phyloP scores from a whole-genome alignment of 2,329 filamentous ascomycete species.

The Sclerotinia nivalis region DNA sequence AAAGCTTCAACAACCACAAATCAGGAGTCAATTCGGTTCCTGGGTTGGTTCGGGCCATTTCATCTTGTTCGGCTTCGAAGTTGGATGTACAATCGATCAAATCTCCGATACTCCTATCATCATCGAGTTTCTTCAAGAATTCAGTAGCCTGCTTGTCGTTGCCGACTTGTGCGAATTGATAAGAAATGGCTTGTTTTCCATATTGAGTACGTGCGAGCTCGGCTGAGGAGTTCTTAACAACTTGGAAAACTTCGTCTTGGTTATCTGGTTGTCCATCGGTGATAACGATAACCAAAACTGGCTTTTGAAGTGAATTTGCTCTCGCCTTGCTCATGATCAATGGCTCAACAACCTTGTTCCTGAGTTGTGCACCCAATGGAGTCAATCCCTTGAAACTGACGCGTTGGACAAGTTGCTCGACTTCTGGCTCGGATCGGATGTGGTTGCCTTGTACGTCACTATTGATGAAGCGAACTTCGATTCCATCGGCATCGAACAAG shows the following conservation, averaged over 20 bases:
- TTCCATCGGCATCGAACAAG: constrained; percentile 69
- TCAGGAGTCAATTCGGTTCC: constrained; percentile 15
- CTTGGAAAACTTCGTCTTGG: constrained; percentile 20
- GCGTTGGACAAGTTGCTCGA: constrained; percentile 56
- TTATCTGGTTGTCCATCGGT: constrained; percentile 24
- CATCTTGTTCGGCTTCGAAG: constrained; percentile 21
- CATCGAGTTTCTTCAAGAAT: constrained; percentile 22
- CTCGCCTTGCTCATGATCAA: constrained; percentile 49
- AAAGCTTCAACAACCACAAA: constrained; percentile 51
- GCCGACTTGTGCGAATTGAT: constrained; percentile 21
- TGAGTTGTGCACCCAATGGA: constrained; percentile 63
- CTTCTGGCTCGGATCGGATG: constrained; percentile 58
- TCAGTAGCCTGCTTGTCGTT: constrained; percentile 13
- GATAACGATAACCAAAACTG: constrained; percentile 21
- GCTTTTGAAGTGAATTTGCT: constrained; percentile 13
- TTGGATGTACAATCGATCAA: constrained; percentile 23
- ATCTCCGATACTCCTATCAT: constrained; percentile 17
- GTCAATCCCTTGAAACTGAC: constrained; percentile 67
- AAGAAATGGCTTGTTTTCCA: constrained; percentile 22
- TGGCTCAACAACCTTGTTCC: constrained; percentile 63
- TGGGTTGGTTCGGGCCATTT: constrained; percentile 18
- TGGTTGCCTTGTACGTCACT: constrained; percentile 53
- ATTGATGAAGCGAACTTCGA: constrained; percentile 71
- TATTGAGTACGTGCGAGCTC: constrained; percentile 16
- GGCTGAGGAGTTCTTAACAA: constrained; percentile 5